These are phyloP conservation scores for Capsella rubella DNA, from an alignment of 441 rosid species.

Conservation along the genomic window DNA sequence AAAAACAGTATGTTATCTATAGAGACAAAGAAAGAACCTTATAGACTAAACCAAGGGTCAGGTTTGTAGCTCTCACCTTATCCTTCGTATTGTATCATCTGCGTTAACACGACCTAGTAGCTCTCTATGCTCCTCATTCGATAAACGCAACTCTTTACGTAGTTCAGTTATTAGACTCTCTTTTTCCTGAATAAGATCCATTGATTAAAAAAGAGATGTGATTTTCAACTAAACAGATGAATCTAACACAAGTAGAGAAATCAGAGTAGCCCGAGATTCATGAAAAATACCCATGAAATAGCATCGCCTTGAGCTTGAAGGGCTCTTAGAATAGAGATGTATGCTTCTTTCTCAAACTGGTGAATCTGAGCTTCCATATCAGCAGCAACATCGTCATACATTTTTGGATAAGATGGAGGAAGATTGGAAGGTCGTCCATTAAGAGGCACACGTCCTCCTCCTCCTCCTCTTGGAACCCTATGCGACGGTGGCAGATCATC, in stretches of 20 bases:
- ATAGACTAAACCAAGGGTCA: not conserved
- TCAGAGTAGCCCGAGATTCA: slow-evolving; percentile 11
- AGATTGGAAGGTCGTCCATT: slow-evolving; percentile 55
- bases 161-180: slow-evolving; percentile 72
- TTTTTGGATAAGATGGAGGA: slow-evolving; percentile 52
- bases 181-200: slow-evolving; percentile 58
- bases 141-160: slow-evolving; percentile 64
- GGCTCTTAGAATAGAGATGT: slow-evolving; percentile 62
- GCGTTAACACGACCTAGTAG: slow-evolving; percentile 66
- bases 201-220: slow-evolving; percentile 20
- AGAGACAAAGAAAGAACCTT: slow-evolving; percentile 10
- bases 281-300: slow-evolving; percentile 62
- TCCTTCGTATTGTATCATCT: slow-evolving; percentile 60
- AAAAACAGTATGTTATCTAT: slow-evolving; percentile 20
- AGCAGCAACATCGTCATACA: slow-evolving; percentile 54
- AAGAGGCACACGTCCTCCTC: slow-evolving; percentile 45
- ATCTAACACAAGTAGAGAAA: slow-evolving; percentile 33
- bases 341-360: slow-evolving; percentile 72
- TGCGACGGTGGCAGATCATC: slow-evolving; percentile 66
- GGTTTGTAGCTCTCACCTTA: slow-evolving; percentile 51
- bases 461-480: slow-evolving; percentile 52
- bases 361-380: slow-evolving; percentile 77
- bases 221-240: slow-evolving; percentile 34
- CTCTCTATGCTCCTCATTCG: slow-evolving; percentile 74
- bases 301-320: slow-evolving; percentile 82